Conservation (phyloP, 176 grass and related monocot genomes). For the Miscanthus lutarioriparius region DNA sequence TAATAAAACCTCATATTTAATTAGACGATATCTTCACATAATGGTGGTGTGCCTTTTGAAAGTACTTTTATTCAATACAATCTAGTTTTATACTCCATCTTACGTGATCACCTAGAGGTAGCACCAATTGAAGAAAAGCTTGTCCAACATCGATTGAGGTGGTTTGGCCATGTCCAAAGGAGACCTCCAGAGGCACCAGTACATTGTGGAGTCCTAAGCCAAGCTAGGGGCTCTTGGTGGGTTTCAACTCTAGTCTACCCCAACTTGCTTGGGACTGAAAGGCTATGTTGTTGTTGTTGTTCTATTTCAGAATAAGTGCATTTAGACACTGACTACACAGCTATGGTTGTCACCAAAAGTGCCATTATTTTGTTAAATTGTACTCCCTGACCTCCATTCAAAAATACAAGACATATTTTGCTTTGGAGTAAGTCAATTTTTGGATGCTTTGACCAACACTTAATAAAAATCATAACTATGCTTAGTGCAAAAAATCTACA, state of each 20-base stretch:
- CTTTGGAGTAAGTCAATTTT: not conserved
- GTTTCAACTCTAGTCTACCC: too few species aligned
- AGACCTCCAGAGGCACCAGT: too few species aligned
- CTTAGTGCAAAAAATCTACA: not conserved
- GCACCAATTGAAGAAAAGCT: too few species aligned
- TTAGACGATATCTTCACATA: not conserved
- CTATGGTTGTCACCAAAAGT: not conserved
- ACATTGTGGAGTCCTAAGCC: too few species aligned
- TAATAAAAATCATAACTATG: not conserved
- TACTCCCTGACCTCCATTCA: not conserved
- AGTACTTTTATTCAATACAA: not conserved
- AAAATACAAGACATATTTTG: conserved; percentile 1
- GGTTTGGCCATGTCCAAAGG: too few species aligned
- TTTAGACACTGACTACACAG: not conserved
- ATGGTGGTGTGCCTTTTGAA: not conserved
- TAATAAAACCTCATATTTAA: not conserved
- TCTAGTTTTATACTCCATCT: not conserved
- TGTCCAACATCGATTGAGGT: too few species aligned
- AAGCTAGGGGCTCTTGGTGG: too few species aligned
- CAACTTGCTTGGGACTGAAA: too few species aligned
- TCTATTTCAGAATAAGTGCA: not conserved
- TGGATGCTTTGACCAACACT: not conserved
- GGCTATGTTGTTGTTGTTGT: too few species aligned
- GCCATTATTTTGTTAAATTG: not conserved
- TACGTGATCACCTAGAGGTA: too few species aligned